phyloP scores from a whole-genome alignment of 2,329 filamentous ascomycete genomes.

The Arachnomyces sp. region DNA sequence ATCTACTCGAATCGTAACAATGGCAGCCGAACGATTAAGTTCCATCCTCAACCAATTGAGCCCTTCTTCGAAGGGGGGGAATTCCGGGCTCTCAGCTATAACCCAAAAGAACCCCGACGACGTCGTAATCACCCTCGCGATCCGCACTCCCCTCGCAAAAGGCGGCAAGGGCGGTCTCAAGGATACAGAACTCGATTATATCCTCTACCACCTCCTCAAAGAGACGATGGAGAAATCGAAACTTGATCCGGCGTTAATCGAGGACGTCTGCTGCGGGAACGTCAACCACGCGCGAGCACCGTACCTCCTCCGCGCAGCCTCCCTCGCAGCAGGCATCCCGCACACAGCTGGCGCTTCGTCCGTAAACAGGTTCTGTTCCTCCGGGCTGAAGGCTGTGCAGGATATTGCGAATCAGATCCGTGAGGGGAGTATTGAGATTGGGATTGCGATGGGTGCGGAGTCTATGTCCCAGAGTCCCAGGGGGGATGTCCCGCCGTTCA shows the following conservation, averaged over 20 bases:
- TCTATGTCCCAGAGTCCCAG: constrained; percentile 67
- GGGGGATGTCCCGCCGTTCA: constrained; percentile 60
- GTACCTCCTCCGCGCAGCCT: constrained; percentile 82
- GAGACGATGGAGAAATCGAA: constrained; percentile 63
- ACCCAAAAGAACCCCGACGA: constrained; percentile 91
- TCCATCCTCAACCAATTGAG: constrained; percentile 78
- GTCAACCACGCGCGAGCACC: constrained; percentile 79
- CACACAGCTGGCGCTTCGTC: constrained; percentile 75
- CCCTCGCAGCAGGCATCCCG: constrained; percentile 86
- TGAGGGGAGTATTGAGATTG: constrained; percentile 72
- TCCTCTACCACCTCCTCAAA: constrained; percentile 76
- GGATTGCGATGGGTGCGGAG: constrained; percentile 82
- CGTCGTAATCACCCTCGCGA: constrained; percentile 87
- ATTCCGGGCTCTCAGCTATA: constrained; percentile 66
- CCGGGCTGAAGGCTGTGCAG: constrained; percentile 87
- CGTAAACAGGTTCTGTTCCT: constrained; percentile 95
- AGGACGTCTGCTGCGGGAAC: constrained; percentile 90
- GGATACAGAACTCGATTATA: constrained; percentile 80
- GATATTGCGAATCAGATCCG: constrained; percentile 87
- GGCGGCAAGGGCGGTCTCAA: constrained; percentile 89
- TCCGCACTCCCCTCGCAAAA: constrained; percentile 83
- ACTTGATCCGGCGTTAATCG: constrained; percentile 69
- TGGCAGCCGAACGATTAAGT: constrained; percentile 78
- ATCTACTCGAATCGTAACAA: constrained; percentile 31
- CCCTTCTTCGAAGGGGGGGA: constrained; percentile 48